phyloP scores from a whole-genome alignment of 306 rosid species.

The Cicer yamashitae region DNA sequence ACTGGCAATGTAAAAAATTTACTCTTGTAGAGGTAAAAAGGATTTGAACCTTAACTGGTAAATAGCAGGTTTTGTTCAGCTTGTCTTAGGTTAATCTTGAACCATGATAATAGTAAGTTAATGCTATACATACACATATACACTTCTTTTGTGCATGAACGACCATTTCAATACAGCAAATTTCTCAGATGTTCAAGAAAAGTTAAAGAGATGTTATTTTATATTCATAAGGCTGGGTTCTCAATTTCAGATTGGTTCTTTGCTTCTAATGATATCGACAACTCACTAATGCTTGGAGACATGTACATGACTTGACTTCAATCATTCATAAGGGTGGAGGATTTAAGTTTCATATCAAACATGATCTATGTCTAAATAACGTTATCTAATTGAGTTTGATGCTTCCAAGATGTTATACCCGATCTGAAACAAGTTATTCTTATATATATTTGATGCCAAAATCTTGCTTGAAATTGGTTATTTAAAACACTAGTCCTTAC shows the following conservation, averaged over 20 bases:
- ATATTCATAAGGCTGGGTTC: not conserved
- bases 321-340: not conserved
- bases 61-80: not conserved
- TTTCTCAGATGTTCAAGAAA: not conserved
- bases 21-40: not conserved
- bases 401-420: too few relatives aligned
- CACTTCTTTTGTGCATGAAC: not conserved
- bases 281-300: not conserved
- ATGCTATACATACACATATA: not conserved
- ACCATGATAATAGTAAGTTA: not conserved
- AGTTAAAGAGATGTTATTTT: not conserved
- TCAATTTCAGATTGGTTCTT: not conserved
- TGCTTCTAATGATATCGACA: not conserved
- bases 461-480: too few relatives aligned
- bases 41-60: not conserved
- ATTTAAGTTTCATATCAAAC: not conserved
- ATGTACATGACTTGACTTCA: not conserved
- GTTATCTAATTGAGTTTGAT: not conserved
- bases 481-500: too few relatives aligned
- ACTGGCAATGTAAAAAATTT: not conserved
- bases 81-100: not conserved
- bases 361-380: not conserved
- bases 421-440: too few relatives aligned
- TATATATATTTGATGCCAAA: too few relatives aligned
- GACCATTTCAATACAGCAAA: not conserved